Conservation (phyloP, 2,329 filamentous ascomycete genomes). For the Aspergillus awamori region DNA sequence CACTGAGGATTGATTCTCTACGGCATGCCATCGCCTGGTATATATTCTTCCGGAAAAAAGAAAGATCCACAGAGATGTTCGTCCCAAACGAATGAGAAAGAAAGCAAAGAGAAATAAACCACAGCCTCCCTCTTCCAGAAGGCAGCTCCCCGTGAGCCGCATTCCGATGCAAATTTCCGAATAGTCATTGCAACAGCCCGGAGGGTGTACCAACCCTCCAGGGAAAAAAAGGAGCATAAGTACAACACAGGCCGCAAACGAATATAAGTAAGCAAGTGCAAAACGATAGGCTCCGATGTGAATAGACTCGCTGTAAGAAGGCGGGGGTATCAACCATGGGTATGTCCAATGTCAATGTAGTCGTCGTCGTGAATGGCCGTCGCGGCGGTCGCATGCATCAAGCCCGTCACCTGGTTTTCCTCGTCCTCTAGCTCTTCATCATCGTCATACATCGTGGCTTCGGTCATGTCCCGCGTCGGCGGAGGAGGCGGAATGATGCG, state of each 20-base stretch:
- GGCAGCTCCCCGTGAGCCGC: too few species aligned
- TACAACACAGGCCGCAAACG: not conserved
- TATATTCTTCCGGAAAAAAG: too few species aligned
- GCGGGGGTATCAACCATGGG: slow-evolving; percentile 41
- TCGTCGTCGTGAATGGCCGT: slow-evolving; percentile 47
- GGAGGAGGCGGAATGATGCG: slow-evolving; percentile 32
- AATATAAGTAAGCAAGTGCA: slow-evolving; percentile 11
- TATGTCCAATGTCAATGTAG: slow-evolving; percentile 41
- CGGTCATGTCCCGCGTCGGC: slow-evolving; percentile 34
- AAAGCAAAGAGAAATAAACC: too few species aligned
- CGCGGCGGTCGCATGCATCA: slow-evolving; percentile 46
- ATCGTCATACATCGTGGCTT: slow-evolving; percentile 50
- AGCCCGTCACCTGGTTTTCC: slow-evolving; percentile 44
- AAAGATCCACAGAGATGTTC: too few species aligned
- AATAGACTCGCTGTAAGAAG: slow-evolving; percentile 24
- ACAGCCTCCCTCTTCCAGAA: too few species aligned
- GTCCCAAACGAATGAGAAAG: too few species aligned
- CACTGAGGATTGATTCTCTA: not conserved
- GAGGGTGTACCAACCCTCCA: not conserved
- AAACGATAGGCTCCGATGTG: slow-evolving; percentile 11
- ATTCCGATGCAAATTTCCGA: too few species aligned
- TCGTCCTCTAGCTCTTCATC: slow-evolving; percentile 49
- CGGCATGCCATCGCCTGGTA: not conserved
- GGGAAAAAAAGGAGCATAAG: slow-evolving; percentile 2
- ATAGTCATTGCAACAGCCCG: too few species aligned